These are phyloP conservation scores for Nectriaceae sp. DNA, from an alignment of 2,329 filamentous ascomycete species.

Conservation along the genomic window DNA sequence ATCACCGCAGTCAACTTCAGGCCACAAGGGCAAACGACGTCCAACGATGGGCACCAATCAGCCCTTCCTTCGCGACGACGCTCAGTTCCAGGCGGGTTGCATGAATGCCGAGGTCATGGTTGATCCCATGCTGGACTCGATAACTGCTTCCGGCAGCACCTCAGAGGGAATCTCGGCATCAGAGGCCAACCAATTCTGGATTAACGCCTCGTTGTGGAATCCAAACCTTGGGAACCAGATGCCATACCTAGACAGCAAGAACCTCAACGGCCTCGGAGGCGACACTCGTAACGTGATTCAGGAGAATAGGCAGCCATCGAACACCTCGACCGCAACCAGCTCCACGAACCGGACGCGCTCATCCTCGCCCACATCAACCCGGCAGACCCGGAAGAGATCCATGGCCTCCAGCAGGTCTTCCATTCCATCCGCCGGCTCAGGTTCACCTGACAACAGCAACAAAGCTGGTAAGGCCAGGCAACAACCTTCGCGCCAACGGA, in stretches of 20 bases:
- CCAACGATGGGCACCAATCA: neutral
- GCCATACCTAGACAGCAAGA: too few species aligned
- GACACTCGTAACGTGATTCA: too few species aligned
- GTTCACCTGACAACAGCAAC: neutral
- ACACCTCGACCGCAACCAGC: neutral
- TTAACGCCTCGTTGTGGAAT: too few species aligned
- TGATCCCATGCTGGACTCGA: neutral
- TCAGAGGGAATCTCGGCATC: too few species aligned
- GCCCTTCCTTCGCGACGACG: neutral
- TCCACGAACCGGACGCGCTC: slow-evolving; percentile 9
- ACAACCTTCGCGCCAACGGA: neutral
- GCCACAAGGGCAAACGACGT: too few species aligned
- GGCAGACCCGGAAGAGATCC: slow-evolving; percentile 3
- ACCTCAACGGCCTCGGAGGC: too few species aligned
- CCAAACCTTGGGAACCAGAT: too few species aligned
- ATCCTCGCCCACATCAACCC: neutral
- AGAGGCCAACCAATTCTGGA: too few species aligned
- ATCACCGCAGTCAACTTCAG: too few species aligned
- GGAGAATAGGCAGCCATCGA: neutral
- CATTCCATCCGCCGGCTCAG: slow-evolving; percentile 12
- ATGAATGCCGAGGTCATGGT: neutral
- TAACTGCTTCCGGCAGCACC: too few species aligned
- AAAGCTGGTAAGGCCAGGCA: slow-evolving; percentile 2
- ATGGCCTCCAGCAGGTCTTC: slow-evolving; percentile 23
- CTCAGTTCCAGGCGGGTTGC: neutral